Percentiles rank a stretch among this genome's conserved stretches.
phyloP scores from a whole-genome alignment of 768 basidiomycete genomes.

The Kwoniella sp. region DNA sequence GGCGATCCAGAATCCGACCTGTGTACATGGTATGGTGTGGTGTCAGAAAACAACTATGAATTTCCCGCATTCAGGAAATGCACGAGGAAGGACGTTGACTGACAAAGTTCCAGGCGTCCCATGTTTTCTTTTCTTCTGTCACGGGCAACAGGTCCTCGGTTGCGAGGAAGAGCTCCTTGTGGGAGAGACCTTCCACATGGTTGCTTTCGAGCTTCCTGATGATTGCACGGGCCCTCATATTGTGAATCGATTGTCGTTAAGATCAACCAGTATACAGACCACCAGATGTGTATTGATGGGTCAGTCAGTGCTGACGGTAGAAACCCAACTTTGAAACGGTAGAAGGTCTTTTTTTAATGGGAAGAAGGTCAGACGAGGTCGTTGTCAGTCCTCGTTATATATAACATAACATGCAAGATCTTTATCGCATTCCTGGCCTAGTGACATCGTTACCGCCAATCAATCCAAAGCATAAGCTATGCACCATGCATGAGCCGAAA shows the following conservation, averaged over 20 bases:
- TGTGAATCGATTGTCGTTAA: not conserved
- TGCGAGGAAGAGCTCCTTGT: conserved; percentile 65
- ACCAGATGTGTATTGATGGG: no score
- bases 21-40: not conserved
- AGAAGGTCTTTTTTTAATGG: no score
- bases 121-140: conserved; percentile 65
- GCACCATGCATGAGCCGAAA: not conserved
- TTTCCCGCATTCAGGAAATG: not conserved
- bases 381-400: not conserved
- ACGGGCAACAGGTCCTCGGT: conserved; percentile 75
- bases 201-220: conserved; percentile 60
- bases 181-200: conserved; percentile 63
- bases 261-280: no score
- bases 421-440: not conserved
- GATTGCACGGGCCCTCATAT: conserved; percentile 23
- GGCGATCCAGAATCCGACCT: conserved; percentile 68
- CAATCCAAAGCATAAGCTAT: not conserved
- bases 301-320: no score
- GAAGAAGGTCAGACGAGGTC: no score
- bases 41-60: no score
- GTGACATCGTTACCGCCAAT: not conserved
- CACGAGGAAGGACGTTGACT: conserved; percentile 62
- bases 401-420: not conserved
- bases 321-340: no score
- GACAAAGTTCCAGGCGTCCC: conserved; percentile 69